A percentile compares a stretch with the other conserved stretches of the same genome.
These are phyloP conservation scores for Sugiyamaella marilandica DNA, from an alignment of 805 yeast species.

Conservation along the genomic window DNA sequence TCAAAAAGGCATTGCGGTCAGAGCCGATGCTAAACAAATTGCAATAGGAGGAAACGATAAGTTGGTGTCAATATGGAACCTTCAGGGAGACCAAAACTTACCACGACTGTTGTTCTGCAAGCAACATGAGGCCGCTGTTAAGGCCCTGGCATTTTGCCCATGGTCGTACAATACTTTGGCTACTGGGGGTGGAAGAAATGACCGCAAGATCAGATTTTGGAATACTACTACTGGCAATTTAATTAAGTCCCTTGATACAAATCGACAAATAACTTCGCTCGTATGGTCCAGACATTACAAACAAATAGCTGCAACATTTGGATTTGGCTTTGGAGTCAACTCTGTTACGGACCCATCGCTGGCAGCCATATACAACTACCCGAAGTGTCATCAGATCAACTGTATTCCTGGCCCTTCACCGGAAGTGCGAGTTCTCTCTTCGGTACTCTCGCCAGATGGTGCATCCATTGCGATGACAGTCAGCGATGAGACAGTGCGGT, in stretches of 20 bases:
- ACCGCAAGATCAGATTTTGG: slow-evolving; percentile 80
- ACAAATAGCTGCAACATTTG: slow-evolving; percentile 76
- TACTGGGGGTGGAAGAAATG: slow-evolving; percentile 88
- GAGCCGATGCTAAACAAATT: slow-evolving; percentile 47
- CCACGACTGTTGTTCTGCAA: slow-evolving; percentile 48
- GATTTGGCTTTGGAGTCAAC: slow-evolving; percentile 50
- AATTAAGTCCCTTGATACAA: slow-evolving; percentile 50
- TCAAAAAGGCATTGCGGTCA: slow-evolving; percentile 52
- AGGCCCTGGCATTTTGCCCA: slow-evolving; percentile 86
- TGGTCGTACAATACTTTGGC: slow-evolving; percentile 79
- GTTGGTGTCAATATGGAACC: slow-evolving; percentile 72
- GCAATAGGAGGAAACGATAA: slow-evolving; percentile 88
- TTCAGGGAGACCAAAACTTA: slow-evolving; percentile 31
- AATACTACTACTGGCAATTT: slow-evolving; percentile 75
- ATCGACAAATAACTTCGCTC: slow-evolving; percentile 73
- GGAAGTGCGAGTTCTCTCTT: slow-evolving; percentile 56
- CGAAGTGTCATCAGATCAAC: slow-evolving; percentile 46
- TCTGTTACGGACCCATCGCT: slow-evolving; percentile 44
- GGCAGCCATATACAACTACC: slow-evolving; percentile 63
- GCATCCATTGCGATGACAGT: slow-evolving; percentile 65
- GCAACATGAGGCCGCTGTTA: slow-evolving; percentile 80
- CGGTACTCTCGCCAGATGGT: slow-evolving; percentile 62
- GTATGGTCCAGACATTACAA: slow-evolving; percentile 64
- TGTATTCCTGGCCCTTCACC: slow-evolving; percentile 45
- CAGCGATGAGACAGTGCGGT: slow-evolving; percentile 71